Evolutionary conservation across 306 rosid genomes (phyloP).

Genomic region (Carpinus fangiana): DNA sequence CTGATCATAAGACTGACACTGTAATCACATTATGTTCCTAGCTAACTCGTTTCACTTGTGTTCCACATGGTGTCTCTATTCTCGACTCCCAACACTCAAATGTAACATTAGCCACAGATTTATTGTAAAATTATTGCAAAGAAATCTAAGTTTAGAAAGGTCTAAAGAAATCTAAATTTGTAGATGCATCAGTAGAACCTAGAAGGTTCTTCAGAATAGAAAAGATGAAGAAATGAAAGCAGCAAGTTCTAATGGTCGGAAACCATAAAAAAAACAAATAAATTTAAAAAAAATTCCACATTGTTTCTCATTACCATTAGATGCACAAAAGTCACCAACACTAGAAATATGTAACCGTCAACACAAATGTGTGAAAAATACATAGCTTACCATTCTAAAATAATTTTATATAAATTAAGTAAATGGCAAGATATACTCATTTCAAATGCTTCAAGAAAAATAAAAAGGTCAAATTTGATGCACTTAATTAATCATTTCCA

Average conservation of each 20-base stretch:
- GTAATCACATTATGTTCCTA: background rate
- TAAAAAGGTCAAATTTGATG: background rate
- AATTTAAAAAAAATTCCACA: background rate
- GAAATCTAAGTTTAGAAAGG: background rate
- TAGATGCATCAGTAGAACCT: constrained; percentile 5
- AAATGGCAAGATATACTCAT: too few relatives aligned
- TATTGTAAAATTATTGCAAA: background rate
- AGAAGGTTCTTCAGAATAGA: background rate
- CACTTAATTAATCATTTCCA: background rate
- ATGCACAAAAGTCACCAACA: background rate
- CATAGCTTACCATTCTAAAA: background rate
- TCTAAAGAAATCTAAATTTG: background rate
- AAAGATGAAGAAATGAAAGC: background rate
- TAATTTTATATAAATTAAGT: too few relatives aligned
- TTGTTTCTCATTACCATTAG: background rate
- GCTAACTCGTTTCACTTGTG: background rate
- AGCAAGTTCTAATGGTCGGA: background rate
- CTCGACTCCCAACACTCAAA: background rate
- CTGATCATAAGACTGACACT: background rate
- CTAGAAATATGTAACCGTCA: background rate
- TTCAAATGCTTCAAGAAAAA: background rate
- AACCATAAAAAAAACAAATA: background rate
- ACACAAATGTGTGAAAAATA: background rate
- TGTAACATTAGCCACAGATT: background rate
- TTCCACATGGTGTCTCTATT: background rate